These are phyloP conservation scores for Thalassiosira exigua DNA, from an alignment of 352 stramenopile species.

Conservation along the genomic window DNA sequence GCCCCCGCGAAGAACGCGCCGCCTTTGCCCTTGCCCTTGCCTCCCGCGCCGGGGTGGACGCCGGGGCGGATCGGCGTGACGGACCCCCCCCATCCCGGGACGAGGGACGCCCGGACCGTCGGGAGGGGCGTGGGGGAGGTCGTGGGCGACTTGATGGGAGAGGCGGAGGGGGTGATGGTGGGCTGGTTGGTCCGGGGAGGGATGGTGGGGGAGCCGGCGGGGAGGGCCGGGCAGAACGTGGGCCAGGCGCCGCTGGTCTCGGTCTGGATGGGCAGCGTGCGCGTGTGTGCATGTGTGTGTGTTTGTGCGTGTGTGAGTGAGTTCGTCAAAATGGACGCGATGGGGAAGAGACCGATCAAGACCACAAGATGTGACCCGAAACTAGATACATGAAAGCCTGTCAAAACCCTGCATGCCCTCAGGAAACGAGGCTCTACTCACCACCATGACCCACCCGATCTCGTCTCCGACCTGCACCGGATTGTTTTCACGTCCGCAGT, in stretches of 20 bases:
- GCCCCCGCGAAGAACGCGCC: neutral
- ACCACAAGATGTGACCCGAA: no score
- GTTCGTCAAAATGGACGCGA: no score
- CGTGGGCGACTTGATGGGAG: neutral
- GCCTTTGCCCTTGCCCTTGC: neutral
- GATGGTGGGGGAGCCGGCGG: slow-evolving; percentile 25
- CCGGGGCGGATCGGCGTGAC: neutral
- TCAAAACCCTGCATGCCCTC: no score
- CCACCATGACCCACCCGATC: slow-evolving; percentile 52
- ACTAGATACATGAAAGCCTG: no score
- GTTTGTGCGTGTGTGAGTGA: no score
- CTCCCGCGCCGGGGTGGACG: neutral
- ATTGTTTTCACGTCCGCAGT: slow-evolving; percentile 35
- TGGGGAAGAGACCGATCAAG: no score
- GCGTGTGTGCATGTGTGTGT: no score
- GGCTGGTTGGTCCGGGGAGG: slow-evolving; percentile 27
- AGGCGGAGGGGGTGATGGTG: slow-evolving; percentile 17
- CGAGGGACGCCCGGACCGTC: slow-evolving; percentile 3
- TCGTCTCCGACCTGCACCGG: slow-evolving; percentile 38
- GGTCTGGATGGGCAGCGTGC: no score
- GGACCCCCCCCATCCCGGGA: neutral
- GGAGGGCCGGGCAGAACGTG: slow-evolving; percentile 24
- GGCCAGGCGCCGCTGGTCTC: slow-evolving; percentile 23
- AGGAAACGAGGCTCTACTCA: no score
- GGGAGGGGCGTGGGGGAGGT: neutral